Evolutionary conservation across 2,329 filamentous ascomycete genomes (phyloP), one percentile per base, ranked within the genome.

Genomic region (Byssochlamys sp.): DNA sequence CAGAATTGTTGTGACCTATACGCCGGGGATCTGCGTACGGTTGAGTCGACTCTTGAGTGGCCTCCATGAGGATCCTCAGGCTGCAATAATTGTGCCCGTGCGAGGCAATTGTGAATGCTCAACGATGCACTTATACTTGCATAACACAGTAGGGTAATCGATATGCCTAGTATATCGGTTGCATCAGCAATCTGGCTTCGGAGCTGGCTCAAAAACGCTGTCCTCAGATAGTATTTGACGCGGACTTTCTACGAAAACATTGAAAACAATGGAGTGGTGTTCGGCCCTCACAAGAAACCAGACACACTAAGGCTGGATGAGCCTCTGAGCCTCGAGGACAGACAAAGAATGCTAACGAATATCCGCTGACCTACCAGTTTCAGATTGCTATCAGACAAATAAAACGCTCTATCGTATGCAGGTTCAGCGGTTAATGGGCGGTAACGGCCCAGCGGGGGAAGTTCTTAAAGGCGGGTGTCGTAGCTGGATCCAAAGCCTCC

Each of bases 1-100:
- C 90, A 48, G 90, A 94, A 69, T 90, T 89, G 72, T 90, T 88
- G 69, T 87, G 81, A 57, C 90, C 90, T 60, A 89, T 71, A 56
- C 90, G 85, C 61, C 90, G 84, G 48, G 90, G 90, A 70, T 96
- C 91, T 62, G 91, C 77, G 66, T 88, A 84, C 69, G 84, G 85
- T 71, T 95, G 91, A 14, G 91, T 95, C 57, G 87, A 85, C 59
- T 77, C 79, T 62, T 84, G 82, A 9, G 82, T 84, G 24, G 73
- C 74, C 59, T 79, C 73, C 73, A 72, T 75, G 39, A 45, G n/a
- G 39, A 45, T 9, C 19, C 14, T 45, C 14, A 19, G 39, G 3
- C 19, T 19, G n/a, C 39, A 9, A 24, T 19, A 45, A 45, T n/a
- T 6, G 39, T 45, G 19, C 6, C 39, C 14, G 19, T n/a, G 19